Evolutionary conservation across 2,329 filamentous ascomycete species (phyloP), one percentile per base, ranked within the genome.

Genomic region (Kalmusia sp.): DNA sequence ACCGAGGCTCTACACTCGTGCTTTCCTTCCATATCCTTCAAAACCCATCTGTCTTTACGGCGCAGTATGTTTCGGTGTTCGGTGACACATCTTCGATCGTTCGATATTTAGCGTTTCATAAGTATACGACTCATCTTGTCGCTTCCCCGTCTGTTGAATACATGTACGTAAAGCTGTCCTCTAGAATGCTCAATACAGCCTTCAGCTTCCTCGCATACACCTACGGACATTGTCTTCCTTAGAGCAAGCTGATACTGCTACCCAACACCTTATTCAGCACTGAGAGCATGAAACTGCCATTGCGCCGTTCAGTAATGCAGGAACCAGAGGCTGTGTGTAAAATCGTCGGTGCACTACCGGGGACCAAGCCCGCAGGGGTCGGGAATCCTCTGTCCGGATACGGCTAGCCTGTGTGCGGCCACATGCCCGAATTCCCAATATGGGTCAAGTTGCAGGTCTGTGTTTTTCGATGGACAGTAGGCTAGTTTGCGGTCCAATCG

Each of bases 371-470:
- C 50, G 51, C 39, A 24, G 12, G n/a, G n/a, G 17, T 49, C 51
- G 51, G 45, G 51, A 38, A 54, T 50, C 52, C 40, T 49, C 14
- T 15, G 8, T 30, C 44, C 31, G 22, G 15, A 47, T 37, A 6
- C 31, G 44, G 44, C 24, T 47, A 47, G 44, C 24, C 22, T 3
- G 11, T 25, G 21, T 5, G 25, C 33, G n/a, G 17, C 17, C 25
- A 9, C n/a, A 37, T 28, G 22, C 44, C 44, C 44, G 44, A 47
- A 47, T 47, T 37, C 22, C 44, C 33, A 6, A 3, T 28, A 37
- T 11, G 24, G 44, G 33, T 30, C 22, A 38, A 37, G 44, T 3
- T 9, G 33, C 12, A 27, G 33, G 31, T 28, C n/a, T 5, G 22
- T 37, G 44, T 28, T 14, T 37, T 28, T 28, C 2, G 27, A 28